Evolutionary conservation across 2,329 filamentous ascomycete genomes (phyloP).

Genomic region (Chrysosporium queenslandicum): DNA sequence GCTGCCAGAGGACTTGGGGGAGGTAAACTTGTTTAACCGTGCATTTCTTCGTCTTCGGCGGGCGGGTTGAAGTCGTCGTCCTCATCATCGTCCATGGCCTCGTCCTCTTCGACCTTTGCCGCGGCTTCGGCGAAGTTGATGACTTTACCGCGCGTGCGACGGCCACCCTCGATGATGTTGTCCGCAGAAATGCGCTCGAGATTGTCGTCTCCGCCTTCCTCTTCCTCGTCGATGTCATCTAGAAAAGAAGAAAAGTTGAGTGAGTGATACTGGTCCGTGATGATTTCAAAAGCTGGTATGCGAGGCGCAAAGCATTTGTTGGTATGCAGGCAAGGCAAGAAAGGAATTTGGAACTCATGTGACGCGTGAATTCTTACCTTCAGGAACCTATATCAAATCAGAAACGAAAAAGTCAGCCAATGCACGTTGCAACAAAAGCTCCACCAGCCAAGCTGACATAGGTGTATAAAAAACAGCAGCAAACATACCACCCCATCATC

Average conservation of each 20-base stretch:
- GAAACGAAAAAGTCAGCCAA: constrained; percentile 17
- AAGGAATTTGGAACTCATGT: too few species aligned
- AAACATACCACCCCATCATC: constrained; percentile 33
- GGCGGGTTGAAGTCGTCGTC: constrained; percentile 33
- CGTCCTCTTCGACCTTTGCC: constrained; percentile 64
- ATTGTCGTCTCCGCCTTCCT: constrained; percentile 47
- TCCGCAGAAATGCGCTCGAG: constrained; percentile 82
- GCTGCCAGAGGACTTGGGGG: not conserved
- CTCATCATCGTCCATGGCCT: constrained; percentile 50
- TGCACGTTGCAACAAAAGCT: not conserved
- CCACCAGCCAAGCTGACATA: not conserved
- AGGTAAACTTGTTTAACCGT: not conserved
- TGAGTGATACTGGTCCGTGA: too few species aligned
- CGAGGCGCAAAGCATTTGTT: too few species aligned
- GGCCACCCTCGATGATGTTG: constrained; percentile 72
- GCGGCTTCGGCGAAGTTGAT: constrained; percentile 93
- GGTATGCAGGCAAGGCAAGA: too few species aligned
- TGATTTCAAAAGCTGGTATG: not conserved
- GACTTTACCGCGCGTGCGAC: constrained; percentile 79
- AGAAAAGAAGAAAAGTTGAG: too few species aligned
- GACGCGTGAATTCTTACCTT: constrained; percentile 19
- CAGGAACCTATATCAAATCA: constrained; percentile 21
- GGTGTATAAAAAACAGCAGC: not conserved
- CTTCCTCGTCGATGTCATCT: constrained; percentile 60
- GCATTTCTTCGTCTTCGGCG: constrained; percentile 28